Conservation (phyloP, 345 rosid species). For the Barbarea vulgaris region DNA sequence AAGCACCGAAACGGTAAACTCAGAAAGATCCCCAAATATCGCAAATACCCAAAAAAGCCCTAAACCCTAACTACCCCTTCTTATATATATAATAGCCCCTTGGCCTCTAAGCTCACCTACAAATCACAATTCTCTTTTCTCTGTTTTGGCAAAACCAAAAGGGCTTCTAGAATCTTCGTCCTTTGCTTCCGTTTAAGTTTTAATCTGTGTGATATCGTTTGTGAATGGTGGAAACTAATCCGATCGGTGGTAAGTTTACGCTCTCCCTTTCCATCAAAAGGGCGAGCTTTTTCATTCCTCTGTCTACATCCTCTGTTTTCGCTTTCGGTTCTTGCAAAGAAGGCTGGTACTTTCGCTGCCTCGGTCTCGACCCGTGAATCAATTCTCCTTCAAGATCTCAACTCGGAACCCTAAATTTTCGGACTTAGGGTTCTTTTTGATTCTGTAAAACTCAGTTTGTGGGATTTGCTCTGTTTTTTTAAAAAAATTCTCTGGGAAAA, state of each 20-base stretch:
- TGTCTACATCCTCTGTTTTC: constrained; percentile 57
- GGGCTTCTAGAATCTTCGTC: not conserved
- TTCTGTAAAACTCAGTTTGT: constrained; percentile 1
- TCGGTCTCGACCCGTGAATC: constrained; percentile 86
- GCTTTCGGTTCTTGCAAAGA: constrained; percentile 98
- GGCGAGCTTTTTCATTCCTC: constrained; percentile 71
- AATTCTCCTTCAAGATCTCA: not conserved
- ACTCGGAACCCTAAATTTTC: constrained; percentile 17
- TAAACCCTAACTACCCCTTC: constrained; percentile 1
- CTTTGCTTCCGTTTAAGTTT: not conserved
- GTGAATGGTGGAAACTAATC: constrained; percentile 97
- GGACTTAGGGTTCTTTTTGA: not conserved
- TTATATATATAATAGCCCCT: not conserved
- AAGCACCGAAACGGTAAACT: not conserved
- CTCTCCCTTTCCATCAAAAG: constrained; percentile 81
- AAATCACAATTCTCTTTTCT: constrained; percentile 18
- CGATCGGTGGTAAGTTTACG: constrained; percentile 56
- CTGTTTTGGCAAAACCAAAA: not conserved
- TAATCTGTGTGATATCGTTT: constrained; percentile 35
- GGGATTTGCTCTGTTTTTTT: not conserved
- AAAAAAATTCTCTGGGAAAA: not conserved
- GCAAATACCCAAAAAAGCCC: constrained; percentile 3
- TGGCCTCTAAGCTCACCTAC: not conserved
- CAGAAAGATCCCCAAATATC: not conserved
- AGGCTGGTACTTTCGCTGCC: constrained; percentile 99